phyloP scores from a whole-genome alignment of 1,284 basidiomycete genomes.

The Leccinum fuscescens region DNA sequence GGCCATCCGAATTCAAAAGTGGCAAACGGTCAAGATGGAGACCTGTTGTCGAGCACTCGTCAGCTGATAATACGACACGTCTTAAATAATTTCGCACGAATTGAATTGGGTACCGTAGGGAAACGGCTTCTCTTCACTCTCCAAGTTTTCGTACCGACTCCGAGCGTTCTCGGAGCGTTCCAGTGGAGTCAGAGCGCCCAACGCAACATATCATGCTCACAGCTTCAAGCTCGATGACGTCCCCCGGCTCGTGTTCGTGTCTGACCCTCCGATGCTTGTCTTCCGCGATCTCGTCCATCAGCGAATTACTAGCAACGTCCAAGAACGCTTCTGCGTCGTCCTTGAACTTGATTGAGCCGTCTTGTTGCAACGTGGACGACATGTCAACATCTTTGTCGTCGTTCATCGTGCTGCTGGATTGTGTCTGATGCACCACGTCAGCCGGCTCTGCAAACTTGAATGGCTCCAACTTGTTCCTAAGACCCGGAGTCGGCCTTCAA shows the following conservation, averaged over 20 bases:
- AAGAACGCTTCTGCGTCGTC: constrained; percentile 16
- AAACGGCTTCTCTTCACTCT: constrained; percentile 68
- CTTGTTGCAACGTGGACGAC: constrained; percentile 18
- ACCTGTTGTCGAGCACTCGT: constrained; percentile 34
- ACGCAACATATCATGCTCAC: constrained; percentile 80
- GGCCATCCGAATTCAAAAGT: constrained; percentile 87
- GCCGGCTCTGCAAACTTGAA: constrained; percentile 44
- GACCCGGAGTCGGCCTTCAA: constrained; percentile 88
- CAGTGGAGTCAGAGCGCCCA: no score
- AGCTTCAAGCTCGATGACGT: constrained; percentile 90
- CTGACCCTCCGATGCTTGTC: constrained; percentile 77
- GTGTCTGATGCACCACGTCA: neutral
- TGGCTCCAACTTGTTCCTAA: constrained; percentile 73
- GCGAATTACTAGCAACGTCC: constrained; percentile 34
- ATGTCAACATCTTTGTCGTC: constrained; percentile 15
- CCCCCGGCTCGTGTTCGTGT: constrained; percentile 86
- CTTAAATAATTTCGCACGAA: constrained; percentile 40
- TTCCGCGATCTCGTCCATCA: constrained; percentile 71
- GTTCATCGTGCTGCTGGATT: neutral
- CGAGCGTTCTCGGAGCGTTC: no score
- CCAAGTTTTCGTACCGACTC: no score
- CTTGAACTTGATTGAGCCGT: constrained; percentile 12
- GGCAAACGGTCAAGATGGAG: constrained; percentile 86
- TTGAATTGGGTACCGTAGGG: constrained; percentile 96
- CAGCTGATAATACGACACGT: neutral